These are phyloP conservation scores for Exidia glandulosa DNA, from an alignment of 768 basidiomycete genomes.

Conservation along the genomic window DNA sequence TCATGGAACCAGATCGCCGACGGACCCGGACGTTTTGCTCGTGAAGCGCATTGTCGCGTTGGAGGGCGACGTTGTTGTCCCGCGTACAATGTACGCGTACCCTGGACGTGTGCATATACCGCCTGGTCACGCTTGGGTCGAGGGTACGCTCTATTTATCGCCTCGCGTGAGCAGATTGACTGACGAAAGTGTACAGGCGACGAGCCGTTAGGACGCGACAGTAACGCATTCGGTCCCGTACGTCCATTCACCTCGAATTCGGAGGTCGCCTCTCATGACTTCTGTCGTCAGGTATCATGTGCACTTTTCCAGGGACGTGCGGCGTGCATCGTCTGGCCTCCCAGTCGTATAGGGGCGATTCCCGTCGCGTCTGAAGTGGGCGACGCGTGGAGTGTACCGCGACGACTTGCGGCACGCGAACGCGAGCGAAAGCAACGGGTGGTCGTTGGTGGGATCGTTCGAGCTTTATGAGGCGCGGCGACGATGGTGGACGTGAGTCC, in stretches of 20 bases:
- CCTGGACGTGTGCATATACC: slow-evolving; percentile 39
- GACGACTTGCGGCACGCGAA: not conserved
- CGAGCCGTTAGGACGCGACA: slow-evolving; percentile 58
- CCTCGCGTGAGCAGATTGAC: not conserved
- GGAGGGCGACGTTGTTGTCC: slow-evolving; percentile 44
- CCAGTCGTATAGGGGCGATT: slow-evolving; percentile 16
- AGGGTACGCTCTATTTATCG: slow-evolving; percentile 34
- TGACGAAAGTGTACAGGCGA: slow-evolving; percentile 34
- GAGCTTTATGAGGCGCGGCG: too few relatives aligned
- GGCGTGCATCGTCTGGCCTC: slow-evolving; percentile 20
- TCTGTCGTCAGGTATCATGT: slow-evolving; percentile 14
- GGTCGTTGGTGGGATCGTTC: too few relatives aligned
- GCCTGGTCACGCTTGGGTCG: slow-evolving; percentile 60
- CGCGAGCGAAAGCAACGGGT: too few relatives aligned
- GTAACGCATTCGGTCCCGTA: slow-evolving; percentile 64
- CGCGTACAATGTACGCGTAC: slow-evolving; percentile 58
- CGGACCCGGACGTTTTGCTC: slow-evolving; percentile 37
- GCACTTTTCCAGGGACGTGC: slow-evolving; percentile 18
- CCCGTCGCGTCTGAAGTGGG: slow-evolving; percentile 7
- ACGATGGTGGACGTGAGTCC: too few relatives aligned
- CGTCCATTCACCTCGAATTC: slow-evolving; percentile 10
- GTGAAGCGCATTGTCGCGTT: slow-evolving; percentile 59
- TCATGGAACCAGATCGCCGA: slow-evolving; percentile 40
- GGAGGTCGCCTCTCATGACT: not conserved
- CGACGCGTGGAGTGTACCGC: slow-evolving; percentile 10